Conservation (phyloP, 2,329 filamentous ascomycete species). For the Microcyclospora tardicrescens region DNA sequence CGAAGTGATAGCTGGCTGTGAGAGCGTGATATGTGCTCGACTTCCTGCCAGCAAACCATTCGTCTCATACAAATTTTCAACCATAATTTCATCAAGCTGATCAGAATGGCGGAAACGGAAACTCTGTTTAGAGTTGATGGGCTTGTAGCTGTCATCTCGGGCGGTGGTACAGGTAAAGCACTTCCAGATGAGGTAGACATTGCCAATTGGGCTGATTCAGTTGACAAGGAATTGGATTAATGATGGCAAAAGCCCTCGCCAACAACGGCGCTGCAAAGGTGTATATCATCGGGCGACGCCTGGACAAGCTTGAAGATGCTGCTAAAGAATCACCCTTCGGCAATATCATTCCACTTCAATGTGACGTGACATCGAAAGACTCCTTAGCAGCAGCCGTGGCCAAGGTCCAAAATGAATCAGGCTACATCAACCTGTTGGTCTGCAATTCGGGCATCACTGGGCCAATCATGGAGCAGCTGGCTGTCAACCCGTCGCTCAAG, state of each 20-base stretch:
- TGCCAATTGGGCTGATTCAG: not conserved
- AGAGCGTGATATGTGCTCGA: too few species aligned
- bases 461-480: conserved; percentile 5
- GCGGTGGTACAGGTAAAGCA: conserved; percentile 37
- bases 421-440: conserved; percentile 24
- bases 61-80: too few species aligned
- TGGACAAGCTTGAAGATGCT: conserved; percentile 34
- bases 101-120: not conserved
- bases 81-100: too few species aligned
- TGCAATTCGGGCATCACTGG: conserved; percentile 26
- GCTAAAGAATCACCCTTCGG: conserved; percentile 17
- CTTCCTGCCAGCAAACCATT: too few species aligned
- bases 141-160: conserved; percentile 41
- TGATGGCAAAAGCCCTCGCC: conserved; percentile 33
- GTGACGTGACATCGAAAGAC: conserved; percentile 33
- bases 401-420: conserved; percentile 24
- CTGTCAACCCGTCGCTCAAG: conserved; percentile 1
- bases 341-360: conserved; percentile 30
- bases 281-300: conserved; percentile 40
- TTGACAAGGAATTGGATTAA: conserved; percentile 31
- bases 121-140: conserved; percentile 39
- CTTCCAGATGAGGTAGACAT: not conserved
- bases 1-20: too few species aligned
- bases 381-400: conserved; percentile 25
- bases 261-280: conserved; percentile 38